phyloP scores from a whole-genome alignment of 202 grass and related monocot genomes.

The Setaria viridis region DNA sequence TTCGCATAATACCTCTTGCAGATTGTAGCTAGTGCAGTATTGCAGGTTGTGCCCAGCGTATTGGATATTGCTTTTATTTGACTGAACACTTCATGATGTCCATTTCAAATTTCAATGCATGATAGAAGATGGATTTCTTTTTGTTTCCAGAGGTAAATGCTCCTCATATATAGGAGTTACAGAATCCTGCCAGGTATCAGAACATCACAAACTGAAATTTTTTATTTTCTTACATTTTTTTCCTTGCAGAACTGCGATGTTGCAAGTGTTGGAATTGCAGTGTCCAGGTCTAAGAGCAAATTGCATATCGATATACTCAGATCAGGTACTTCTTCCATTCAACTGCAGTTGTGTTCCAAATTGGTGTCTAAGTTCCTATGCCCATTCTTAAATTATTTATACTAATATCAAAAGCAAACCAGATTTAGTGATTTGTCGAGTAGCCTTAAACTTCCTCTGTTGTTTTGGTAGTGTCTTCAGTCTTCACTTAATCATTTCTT shows the following conservation, averaged over 20 bases:
- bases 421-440: neutral
- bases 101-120: neutral
- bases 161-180: neutral
- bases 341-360: neutral
- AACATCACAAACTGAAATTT: neutral
- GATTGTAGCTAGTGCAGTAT: conserved; percentile 10
- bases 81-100: neutral
- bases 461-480: neutral
- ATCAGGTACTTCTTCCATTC: conserved; percentile 43
- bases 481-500: neutral
- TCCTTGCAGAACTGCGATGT: neutral
- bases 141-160: conserved; percentile 12
- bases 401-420: neutral
- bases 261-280: neutral
- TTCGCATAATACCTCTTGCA: neutral
- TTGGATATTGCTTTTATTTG: neutral
- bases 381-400: neutral
- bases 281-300: neutral
- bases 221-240: conserved; percentile 8
- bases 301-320: conserved; percentile 14
- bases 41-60: neutral
- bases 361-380: neutral
- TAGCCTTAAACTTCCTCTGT: neutral
- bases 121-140: conserved; percentile 2
- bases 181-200: neutral